Conservation (phyloP, 805 yeast species). For the Candida railenensis region DNA sequence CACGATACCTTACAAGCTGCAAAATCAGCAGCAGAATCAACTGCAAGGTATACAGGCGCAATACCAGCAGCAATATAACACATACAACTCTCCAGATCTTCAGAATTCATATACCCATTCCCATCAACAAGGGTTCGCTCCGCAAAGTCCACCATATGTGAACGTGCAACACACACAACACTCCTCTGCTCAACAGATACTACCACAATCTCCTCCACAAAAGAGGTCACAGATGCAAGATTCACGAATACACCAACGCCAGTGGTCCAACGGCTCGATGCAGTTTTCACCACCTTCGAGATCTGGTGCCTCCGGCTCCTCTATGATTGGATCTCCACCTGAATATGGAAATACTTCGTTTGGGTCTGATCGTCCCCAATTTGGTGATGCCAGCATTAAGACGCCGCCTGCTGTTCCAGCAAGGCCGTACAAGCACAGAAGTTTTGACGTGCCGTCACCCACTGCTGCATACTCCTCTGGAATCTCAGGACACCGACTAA, state of each 20-base stretch:
- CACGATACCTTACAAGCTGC: not conserved
- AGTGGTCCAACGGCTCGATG: not conserved
- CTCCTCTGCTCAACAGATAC: not conserved
- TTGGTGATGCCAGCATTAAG: not conserved
- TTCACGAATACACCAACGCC: not conserved
- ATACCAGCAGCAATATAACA: not conserved
- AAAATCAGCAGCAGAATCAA: not conserved
- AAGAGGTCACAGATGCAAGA: not conserved
- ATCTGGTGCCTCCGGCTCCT: not conserved
- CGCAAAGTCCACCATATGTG: no score
- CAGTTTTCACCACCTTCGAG: not conserved
- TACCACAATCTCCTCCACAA: not conserved
- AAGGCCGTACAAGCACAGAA: conserved; percentile 1
- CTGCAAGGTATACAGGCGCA: not conserved
- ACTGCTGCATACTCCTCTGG: not conserved
- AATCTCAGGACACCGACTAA: not conserved
- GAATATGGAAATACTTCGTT: not conserved
- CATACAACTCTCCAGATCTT: not conserved
- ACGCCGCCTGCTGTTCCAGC: conserved; percentile 6
- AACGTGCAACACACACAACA: not conserved
- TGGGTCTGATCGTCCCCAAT: not conserved
- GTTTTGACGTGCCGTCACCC: not conserved
- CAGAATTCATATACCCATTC: no score
- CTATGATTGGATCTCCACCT: not conserved
- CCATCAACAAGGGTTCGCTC: no score